phyloP scores from a whole-genome alignment of 768 basidiomycete species.

The Strobilomyces confusus region DNA sequence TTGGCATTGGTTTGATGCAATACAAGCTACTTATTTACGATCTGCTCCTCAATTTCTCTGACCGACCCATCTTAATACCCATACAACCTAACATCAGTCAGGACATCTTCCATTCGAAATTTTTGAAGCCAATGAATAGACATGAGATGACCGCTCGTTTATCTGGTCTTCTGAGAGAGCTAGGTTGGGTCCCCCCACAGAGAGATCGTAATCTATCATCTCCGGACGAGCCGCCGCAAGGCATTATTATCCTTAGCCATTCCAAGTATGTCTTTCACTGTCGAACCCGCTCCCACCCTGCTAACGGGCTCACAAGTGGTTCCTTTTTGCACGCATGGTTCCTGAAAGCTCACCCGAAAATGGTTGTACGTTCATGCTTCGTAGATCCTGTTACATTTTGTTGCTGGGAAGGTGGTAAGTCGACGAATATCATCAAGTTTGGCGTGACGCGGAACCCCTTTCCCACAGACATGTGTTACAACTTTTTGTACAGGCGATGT shows the following conservation, averaged over 20 bases:
- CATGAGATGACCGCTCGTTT: conserved; percentile 55
- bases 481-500: conserved; percentile 77
- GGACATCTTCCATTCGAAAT: conserved; percentile 72
- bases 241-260: conserved; percentile 80
- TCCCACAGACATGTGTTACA: conserved; percentile 76
- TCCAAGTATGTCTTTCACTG: conserved; percentile 61
- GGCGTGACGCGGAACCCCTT: not conserved
- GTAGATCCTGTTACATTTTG: conserved; percentile 90
- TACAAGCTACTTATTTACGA: conserved; percentile 60
- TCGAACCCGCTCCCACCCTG: not conserved
- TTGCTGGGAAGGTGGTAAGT: conserved; percentile 88
- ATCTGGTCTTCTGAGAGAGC: conserved; percentile 49
- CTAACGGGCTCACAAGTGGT: conserved; percentile 43
- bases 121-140: conserved; percentile 66
- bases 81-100: conserved; percentile 87
- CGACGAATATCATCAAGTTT: not conserved
- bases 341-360: conserved; percentile 68
- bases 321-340: conserved; percentile 88
- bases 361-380: conserved; percentile 77
- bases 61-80: conserved; percentile 72
- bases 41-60: conserved; percentile 51
- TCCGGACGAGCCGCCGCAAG: conserved; percentile 30
- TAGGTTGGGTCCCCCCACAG: conserved; percentile 57
- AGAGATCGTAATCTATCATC: conserved; percentile 9
- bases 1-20: conserved; percentile 78